phyloP scores from a whole-genome alignment of 768 basidiomycete species.

The Mycena indigotica region DNA sequence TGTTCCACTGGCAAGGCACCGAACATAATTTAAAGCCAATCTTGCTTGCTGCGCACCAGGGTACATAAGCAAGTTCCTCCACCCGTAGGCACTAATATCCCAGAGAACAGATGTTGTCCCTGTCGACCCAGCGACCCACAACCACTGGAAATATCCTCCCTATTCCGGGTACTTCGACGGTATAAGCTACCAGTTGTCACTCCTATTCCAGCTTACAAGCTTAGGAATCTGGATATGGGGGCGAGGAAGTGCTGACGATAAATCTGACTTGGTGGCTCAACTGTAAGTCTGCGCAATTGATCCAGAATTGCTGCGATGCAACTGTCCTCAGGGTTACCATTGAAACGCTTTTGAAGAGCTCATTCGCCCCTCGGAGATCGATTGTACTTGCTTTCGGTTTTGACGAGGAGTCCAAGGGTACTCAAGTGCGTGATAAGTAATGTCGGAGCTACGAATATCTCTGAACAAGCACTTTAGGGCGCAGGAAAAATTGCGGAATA shows the following conservation, averaged over 20 bases:
- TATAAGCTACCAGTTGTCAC: constrained; percentile 14
- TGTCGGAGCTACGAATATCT: background rate
- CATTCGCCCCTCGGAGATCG: constrained; percentile 24
- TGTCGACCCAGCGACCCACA: constrained; percentile 54
- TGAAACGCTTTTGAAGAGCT: constrained; percentile 30
- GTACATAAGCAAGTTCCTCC: constrained; percentile 32
- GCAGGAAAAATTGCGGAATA: constrained; percentile 37
- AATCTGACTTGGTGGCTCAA: constrained; percentile 48
- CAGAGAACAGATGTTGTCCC: constrained; percentile 61
- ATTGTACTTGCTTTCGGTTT: constrained; percentile 47
- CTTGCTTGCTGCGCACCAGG: constrained; percentile 54
- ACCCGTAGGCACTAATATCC: background rate
- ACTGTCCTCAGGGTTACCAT: constrained; percentile 26
- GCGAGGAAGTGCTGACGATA: constrained; percentile 56
- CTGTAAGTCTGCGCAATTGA: constrained; percentile 23
- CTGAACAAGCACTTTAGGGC: constrained; percentile 33
- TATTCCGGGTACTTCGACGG: constrained; percentile 66
- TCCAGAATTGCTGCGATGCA: background rate
- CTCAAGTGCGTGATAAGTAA: constrained; percentile 31
- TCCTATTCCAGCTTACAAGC: constrained; percentile 6
- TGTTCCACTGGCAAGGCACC: no score
- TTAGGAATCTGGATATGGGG: constrained; percentile 57
- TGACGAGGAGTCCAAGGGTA: constrained; percentile 51
- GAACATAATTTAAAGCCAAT: no score
- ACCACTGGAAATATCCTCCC: constrained; percentile 61